Evolutionary conservation across 2,329 filamentous ascomycete species (phyloP), one percentile per base, ranked within the genome.

Genomic region (Bertia moriformis): DNA sequence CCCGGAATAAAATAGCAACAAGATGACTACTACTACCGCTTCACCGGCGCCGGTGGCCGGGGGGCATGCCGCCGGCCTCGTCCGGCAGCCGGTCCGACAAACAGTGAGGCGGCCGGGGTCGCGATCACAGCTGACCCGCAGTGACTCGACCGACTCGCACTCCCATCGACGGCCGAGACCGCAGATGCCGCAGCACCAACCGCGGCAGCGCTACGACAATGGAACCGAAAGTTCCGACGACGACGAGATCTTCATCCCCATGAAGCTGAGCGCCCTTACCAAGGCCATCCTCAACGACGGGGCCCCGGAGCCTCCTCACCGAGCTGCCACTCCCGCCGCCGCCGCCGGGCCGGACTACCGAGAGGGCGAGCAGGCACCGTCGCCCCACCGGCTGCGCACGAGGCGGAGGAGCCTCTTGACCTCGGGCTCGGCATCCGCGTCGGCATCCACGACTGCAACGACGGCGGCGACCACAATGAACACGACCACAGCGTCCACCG

Each of bases 261-360:
- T 91, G 74, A 93, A 91, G 62, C 82, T 95, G 55, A 95, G 87
- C 55, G 87, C 88, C 50, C 73, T 91, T 47, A 93, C 89, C 38
- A 89, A 91, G 54, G 88, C 86, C 15, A 67, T 95, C 14, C 68
- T 95, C 18, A 73, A 75, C 41, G 74, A 79, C 33, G 71, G 72
- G 38, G 69, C 63, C 3, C 68, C 73, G 5, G 64, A 66, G 44
- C 56, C 49, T 38, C 58, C 59, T 17, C 65, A 67, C 40, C 60
- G 63, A 41, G n/a, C n/a, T n/a, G n/a, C n/a, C n/a, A n/a, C n/a
- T n/a, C n/a, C n/a, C n/a, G n/a, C n/a, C n/a, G 65, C 64, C 29
- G 57, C 51, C 53, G 45, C 29, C 51, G 52, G 15, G n/a, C n/a
- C n/a, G n/a, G n/a, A n/a, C n/a, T n/a, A n/a, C n/a, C n/a, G n/a